Base-by-base conservation (phyloP, 2,329 filamentous ascomycete species). In the Diaporthe capsici region DNA sequence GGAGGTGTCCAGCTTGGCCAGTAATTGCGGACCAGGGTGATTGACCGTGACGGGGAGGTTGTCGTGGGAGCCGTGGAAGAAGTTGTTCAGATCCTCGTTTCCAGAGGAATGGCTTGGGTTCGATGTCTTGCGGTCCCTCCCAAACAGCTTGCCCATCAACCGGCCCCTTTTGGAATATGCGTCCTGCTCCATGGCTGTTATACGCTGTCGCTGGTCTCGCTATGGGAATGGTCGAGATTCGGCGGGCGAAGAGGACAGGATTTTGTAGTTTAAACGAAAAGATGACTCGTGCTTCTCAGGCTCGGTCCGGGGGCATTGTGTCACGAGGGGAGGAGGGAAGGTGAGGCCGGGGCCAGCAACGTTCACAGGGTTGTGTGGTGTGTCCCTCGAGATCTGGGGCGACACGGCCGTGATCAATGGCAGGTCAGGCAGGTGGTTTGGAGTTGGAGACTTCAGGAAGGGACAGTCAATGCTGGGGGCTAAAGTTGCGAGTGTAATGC, bases 121-220 rank as follows among this genome's bases (percentile, higher is more conserved):
- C 78, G 79, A 80, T 77, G 79, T 75, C 81, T 85, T 82, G 78
- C 82, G 81, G 79, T 83, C 83, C 80, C 83, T 80, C 78, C 87
- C 86, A 80, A 92, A 92, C 75, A 93, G 85, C 85, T 91, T 92
- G 78, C 91, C 91, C 88, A 92, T 92, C 63, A 93, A 83, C 76
- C 91, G 90, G 80, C 87, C 87, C 79, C 87, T 85, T 82, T 85
- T 87, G 55, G 76, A 73, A 39, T 75, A 53, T 65, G 68, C 25
- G 31, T 77, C 73, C 44, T 74, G 58, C 68, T 77, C 76, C 76
- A 77, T 77, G 58, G 20, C 65, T 42, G 65, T 28, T 61, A 60
- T 22, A 57, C n/a, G 51, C 51, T 49, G 34, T 67, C 37, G 55
- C 25, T 53, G 61, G 60, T 70, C 17, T 73, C 39, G 73, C 60